Evolutionary conservation across 371 early-diverging fungal species (phyloP).

Genomic region (Rhizomucor miehei): DNA sequence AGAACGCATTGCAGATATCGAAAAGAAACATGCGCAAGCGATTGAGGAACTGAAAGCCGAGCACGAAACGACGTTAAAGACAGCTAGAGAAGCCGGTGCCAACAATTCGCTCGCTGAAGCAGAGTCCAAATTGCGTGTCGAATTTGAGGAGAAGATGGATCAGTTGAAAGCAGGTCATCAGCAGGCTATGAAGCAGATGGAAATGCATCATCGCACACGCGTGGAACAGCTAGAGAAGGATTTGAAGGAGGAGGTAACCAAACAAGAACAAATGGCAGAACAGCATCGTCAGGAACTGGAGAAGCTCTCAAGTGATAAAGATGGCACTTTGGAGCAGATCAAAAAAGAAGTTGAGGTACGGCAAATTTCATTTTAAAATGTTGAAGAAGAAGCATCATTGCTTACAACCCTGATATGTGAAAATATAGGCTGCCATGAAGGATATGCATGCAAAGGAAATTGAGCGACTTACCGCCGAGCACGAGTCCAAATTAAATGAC

Average conservation of each 20-base stretch:
- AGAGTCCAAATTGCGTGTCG: slow-evolving; percentile 30
- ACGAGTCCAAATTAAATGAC: slow-evolving; percentile 21
- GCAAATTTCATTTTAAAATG: neutral
- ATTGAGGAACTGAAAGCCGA: slow-evolving; percentile 13
- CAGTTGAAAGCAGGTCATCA: slow-evolving; percentile 26
- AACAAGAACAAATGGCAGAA: slow-evolving; percentile 18
- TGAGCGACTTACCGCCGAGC: slow-evolving; percentile 9
- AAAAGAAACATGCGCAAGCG: slow-evolving; percentile 12
- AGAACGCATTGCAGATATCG: slow-evolving; percentile 2
- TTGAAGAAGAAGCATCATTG: neutral
- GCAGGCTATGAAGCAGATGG: slow-evolving; percentile 39
- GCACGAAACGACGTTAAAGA: slow-evolving; percentile 18
- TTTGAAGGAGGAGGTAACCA: slow-evolving; percentile 19
- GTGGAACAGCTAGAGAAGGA: slow-evolving; percentile 31
- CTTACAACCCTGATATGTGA: neutral
- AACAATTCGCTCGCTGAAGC: slow-evolving; percentile 18
- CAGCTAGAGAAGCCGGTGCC: slow-evolving; percentile 16
- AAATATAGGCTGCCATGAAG: slow-evolving; percentile 15
- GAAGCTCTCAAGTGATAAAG: slow-evolving; percentile 14
- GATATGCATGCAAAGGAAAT: slow-evolving; percentile 23
- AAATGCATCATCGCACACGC: slow-evolving; percentile 26
- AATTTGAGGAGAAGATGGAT: slow-evolving; percentile 34
- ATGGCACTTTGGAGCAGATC: slow-evolving; percentile 25
- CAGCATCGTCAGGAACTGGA: slow-evolving; percentile 27
- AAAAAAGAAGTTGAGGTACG: slow-evolving; percentile 38